Conservation (phyloP, 306 rosid species). For the Prunus mongolica region DNA sequence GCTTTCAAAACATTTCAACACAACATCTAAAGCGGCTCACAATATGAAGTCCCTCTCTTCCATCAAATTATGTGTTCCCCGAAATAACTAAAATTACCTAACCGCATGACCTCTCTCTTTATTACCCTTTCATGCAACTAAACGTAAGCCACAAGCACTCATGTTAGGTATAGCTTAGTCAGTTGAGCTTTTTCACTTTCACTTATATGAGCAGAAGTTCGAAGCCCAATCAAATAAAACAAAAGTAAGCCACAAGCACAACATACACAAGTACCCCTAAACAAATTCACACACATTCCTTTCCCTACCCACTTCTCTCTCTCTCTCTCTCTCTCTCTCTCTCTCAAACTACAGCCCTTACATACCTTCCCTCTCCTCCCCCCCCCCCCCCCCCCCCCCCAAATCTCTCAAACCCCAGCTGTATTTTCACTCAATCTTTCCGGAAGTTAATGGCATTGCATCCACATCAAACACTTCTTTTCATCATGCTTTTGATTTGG, state of each 20-base stretch:
- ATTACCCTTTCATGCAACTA: slow-evolving; percentile 26
- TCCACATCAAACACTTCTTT: slow-evolving; percentile 17
- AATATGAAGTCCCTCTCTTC: slow-evolving; percentile 15
- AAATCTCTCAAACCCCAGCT: background rate
- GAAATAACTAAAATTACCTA: slow-evolving; percentile 27
- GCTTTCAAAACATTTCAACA: slow-evolving; percentile 26
- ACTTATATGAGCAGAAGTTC: background rate
- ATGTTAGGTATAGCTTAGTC: too few species aligned
- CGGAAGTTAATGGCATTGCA: slow-evolving; percentile 35
- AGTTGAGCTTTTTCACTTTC: too few species aligned
- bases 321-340: slow-evolving; percentile 7
- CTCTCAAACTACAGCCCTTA: background rate
- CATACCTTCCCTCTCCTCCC: too few species aligned
- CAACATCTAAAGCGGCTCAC: slow-evolving; percentile 2
- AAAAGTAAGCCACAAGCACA: background rate
- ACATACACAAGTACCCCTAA: background rate
- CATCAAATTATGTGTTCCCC: background rate
- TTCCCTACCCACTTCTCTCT: slow-evolving; percentile 5
- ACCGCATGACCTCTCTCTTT: slow-evolving; percentile 16
- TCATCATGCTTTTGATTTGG: slow-evolving; percentile 17
- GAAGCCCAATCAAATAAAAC: too few species aligned
- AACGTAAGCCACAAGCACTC: slow-evolving; percentile 17
- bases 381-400: too few species aligned
- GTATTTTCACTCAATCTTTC: background rate
- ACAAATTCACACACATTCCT: background rate